A percentile compares a stretch with the other conserved stretches of the same genome.
phyloP scores from a whole-genome alignment of 2,329 filamentous ascomycete species.

The Colletotrichum liaoningense region DNA sequence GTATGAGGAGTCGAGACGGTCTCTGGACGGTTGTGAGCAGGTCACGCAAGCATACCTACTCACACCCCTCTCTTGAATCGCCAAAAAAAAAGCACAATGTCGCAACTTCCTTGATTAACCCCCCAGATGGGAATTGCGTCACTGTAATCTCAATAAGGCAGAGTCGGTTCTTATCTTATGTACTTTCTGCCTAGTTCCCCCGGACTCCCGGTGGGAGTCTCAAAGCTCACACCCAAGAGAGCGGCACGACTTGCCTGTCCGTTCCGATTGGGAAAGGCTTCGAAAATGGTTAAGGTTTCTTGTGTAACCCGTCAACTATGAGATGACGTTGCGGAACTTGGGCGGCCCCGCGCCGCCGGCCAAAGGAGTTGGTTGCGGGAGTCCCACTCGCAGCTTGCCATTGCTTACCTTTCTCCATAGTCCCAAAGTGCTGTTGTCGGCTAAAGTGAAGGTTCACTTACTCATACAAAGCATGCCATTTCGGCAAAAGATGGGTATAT shows the following conservation, averaged over 20 bases:
- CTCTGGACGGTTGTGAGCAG: background rate
- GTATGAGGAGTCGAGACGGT: background rate
- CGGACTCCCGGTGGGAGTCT: background rate
- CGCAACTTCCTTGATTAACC: background rate
- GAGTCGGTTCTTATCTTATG: background rate
- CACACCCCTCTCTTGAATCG: slow-evolving; percentile 1
- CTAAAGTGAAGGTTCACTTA: background rate
- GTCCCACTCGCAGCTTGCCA: background rate
- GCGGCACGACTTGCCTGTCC: background rate
- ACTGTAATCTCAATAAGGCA: background rate
- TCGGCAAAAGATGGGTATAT: background rate
- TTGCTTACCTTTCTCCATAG: too few species aligned
- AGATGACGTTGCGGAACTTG: background rate
- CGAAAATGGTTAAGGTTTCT: background rate
- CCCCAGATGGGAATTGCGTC: background rate
- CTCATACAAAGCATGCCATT: background rate
- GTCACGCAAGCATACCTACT: background rate
- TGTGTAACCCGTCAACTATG: slow-evolving; percentile 5
- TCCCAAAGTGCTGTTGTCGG: background rate
- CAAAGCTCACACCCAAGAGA: background rate
- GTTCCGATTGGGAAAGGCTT: background rate
- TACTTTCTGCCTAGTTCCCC: background rate
- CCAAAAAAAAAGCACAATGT: background rate
- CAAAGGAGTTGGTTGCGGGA: background rate
- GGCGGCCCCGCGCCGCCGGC: background rate